Conservation (phyloP, 345 rosid species). For the Lepidium didymum region DNA sequence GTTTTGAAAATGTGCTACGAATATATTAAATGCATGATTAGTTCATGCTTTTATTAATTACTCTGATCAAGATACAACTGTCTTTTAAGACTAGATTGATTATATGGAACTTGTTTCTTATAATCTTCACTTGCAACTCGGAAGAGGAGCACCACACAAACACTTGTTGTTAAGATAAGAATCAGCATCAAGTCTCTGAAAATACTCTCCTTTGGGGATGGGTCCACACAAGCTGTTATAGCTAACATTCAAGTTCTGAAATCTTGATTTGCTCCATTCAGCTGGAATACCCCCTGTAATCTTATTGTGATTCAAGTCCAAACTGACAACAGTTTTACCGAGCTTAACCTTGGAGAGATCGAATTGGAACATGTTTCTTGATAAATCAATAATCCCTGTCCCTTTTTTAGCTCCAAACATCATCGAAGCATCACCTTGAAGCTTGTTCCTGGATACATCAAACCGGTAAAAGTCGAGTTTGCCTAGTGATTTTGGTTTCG, state of each 20-base stretch:
- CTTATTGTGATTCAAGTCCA: slow-evolving; percentile 62
- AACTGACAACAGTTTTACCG: slow-evolving; percentile 16
- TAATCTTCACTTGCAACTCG: slow-evolving; percentile 31
- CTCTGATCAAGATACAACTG: neutral
- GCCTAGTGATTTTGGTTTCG: slow-evolving; percentile 49
- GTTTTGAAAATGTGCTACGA: neutral
- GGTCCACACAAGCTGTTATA: slow-evolving; percentile 60
- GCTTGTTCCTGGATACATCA: slow-evolving; percentile 56
- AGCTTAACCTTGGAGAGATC: slow-evolving; percentile 45
- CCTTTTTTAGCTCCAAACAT: slow-evolving; percentile 54
- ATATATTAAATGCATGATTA: neutral
- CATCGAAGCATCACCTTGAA: slow-evolving; percentile 57
- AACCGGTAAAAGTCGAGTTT: slow-evolving; percentile 33
- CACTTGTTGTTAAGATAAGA: slow-evolving; percentile 57
- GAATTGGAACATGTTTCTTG: slow-evolving; percentile 54
- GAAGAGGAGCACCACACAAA: slow-evolving; percentile 70
- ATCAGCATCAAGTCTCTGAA: slow-evolving; percentile 35
- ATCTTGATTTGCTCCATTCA: slow-evolving; percentile 20
- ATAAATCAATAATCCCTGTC: slow-evolving; percentile 33
- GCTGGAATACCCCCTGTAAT: slow-evolving; percentile 49
- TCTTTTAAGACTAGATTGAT: neutral
- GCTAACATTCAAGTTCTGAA: slow-evolving; percentile 55
- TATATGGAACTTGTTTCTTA: neutral
- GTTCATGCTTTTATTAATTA: neutral
- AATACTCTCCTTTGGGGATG: slow-evolving; percentile 52